phyloP scores from a whole-genome alignment of 805 yeast species.

The Candida peoriensis region DNA sequence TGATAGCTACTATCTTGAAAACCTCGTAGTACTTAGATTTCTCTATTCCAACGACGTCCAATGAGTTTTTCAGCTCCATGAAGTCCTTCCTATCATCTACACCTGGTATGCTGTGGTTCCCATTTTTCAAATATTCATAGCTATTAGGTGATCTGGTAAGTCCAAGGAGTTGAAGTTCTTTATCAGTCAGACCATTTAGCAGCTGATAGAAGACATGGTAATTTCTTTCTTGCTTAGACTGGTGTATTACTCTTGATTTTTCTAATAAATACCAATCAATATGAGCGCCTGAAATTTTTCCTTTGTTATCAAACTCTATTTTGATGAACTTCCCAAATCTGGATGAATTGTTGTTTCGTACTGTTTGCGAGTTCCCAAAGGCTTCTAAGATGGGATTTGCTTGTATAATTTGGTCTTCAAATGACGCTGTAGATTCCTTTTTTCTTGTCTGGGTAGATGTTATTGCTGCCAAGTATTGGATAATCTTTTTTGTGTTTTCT shows the following conservation, averaged over 20 bases:
- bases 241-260: conserved; percentile 85
- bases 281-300: conserved; percentile 78
- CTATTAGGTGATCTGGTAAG: conserved; percentile 32
- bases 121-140: conserved; percentile 55
- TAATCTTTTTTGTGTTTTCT: conserved; percentile 91
- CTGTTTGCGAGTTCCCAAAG: conserved; percentile 96
- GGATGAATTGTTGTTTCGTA: conserved; percentile 89
- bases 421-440: conserved; percentile 32
- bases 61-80: conserved; percentile 54
- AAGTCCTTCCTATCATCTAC: conserved; percentile 76
- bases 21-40: conserved; percentile 50
- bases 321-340: conserved; percentile 95
- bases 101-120: conserved; percentile 56
- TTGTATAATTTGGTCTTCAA: conserved; percentile 82
- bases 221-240: conserved; percentile 73
- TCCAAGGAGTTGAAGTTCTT: conserved; percentile 41
- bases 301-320: conserved; percentile 62
- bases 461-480: conserved; percentile 83
- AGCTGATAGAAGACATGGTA: conserved; percentile 89
- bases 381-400: conserved; percentile 96
- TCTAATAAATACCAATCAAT: conserved; percentile 93
- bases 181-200: conserved; percentile 56
- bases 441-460: conserved; percentile 34
- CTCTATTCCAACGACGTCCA: conserved; percentile 68
- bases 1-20: conserved; percentile 63